These are phyloP conservation scores for Kalaharituber pfeilii DNA, from an alignment of 2,329 filamentous ascomycete species.

Conservation along the genomic window DNA sequence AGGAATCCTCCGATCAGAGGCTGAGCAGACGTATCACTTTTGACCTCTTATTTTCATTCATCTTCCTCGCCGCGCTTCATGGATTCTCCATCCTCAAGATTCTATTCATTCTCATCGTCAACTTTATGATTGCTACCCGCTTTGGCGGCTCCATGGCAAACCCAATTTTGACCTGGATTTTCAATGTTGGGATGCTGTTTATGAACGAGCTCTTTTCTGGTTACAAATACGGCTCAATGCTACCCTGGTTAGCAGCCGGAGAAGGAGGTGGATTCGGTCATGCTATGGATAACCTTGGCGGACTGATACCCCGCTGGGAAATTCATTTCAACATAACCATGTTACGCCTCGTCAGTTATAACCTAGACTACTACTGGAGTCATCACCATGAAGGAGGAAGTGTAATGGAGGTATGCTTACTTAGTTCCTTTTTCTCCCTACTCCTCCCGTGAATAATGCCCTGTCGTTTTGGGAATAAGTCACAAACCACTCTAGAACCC, in stretches of 20 bases:
- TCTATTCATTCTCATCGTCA: slow-evolving; percentile 57
- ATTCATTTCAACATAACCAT: slow-evolving; percentile 96
- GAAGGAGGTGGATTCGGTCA: slow-evolving; percentile 32
- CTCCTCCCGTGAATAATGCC: background rate
- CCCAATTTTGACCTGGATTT: slow-evolving; percentile 66
- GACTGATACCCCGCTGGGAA: slow-evolving; percentile 81
- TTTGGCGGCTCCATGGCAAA: slow-evolving; percentile 35
- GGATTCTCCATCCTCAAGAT: slow-evolving; percentile 76
- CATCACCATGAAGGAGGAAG: slow-evolving; percentile 34
- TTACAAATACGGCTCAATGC: slow-evolving; percentile 51
- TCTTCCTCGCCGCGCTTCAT: slow-evolving; percentile 66
- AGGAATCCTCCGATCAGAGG: slow-evolving; percentile 34
- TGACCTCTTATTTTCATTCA: slow-evolving; percentile 61
- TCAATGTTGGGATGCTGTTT: slow-evolving; percentile 74
- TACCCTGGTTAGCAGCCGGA: slow-evolving; percentile 30
- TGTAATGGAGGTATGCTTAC: slow-evolving; percentile 54
- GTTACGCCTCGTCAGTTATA: slow-evolving; percentile 84
- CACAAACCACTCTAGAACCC: background rate
- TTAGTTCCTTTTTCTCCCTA: background rate
- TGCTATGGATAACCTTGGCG: slow-evolving; percentile 62
- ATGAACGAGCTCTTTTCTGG: slow-evolving; percentile 72
- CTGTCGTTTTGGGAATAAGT: slow-evolving; percentile 1
- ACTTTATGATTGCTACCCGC: slow-evolving; percentile 46
- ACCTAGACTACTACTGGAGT: slow-evolving; percentile 83
- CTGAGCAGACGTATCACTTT: slow-evolving; percentile 58